Conservation (phyloP, 1,284 basidiomycete species). For the Apiotrichum siamense region DNA sequence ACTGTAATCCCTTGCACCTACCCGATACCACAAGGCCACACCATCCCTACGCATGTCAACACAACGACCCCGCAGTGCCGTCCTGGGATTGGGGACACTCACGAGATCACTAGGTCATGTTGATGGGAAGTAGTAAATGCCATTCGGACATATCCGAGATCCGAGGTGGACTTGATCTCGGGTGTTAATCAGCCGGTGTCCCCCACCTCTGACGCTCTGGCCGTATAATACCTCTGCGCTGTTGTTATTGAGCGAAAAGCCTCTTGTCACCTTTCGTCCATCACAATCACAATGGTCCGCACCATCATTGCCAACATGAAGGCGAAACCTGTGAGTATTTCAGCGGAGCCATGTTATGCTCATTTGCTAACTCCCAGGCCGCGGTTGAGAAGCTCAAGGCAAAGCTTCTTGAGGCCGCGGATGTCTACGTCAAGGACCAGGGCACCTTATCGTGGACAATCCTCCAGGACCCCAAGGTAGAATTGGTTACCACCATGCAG, state of each 20-base stretch:
- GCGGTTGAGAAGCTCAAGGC: conserved; percentile 40
- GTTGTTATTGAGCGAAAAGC: background rate
- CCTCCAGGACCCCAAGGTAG: conserved; percentile 42
- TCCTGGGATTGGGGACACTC: too few relatives aligned
- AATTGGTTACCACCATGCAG: background rate
- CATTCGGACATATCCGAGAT: too few relatives aligned
- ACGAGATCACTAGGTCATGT: too few relatives aligned
- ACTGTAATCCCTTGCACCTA: too few relatives aligned
- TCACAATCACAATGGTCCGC: conserved; percentile 35
- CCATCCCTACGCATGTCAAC: too few relatives aligned
- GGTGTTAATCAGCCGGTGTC: too few relatives aligned
- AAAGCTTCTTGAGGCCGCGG: conserved; percentile 45
- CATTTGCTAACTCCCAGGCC: conserved; percentile 21
- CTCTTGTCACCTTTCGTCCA: background rate
- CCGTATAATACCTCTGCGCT: too few relatives aligned
- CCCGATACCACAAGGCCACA: too few relatives aligned
- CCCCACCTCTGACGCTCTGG: too few relatives aligned
- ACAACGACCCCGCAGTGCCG: too few relatives aligned
- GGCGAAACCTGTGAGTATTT: conserved; percentile 31
- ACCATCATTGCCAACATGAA: conserved; percentile 47
- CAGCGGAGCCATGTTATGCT: background rate
- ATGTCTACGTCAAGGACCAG: conserved; percentile 44
- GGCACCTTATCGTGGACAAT: conserved; percentile 44
- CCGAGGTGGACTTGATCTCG: too few relatives aligned
- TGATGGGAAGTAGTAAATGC: too few relatives aligned